Conservation (phyloP, 352 stramenopile species). For the Plasmopara halstedii region DNA sequence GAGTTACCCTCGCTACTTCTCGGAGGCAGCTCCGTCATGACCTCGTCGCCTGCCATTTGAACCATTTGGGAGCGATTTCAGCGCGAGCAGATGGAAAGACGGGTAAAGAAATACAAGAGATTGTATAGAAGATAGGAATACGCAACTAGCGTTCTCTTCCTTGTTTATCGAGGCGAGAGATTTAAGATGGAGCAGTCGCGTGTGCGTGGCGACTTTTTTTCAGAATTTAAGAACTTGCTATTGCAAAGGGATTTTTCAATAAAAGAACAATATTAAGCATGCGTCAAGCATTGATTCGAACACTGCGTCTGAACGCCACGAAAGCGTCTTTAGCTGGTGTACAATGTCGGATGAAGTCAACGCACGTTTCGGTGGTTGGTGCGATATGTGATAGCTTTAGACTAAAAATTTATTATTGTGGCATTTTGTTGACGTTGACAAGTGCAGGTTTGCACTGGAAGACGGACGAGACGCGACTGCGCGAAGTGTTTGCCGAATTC, state of each 20-base stretch:
- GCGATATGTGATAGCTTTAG: constrained; percentile 1
- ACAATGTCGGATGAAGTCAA: constrained; percentile 23
- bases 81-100: too few relatives aligned
- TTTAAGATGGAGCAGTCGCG: too few relatives aligned
- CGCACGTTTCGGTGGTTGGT: constrained; percentile 55
- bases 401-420: neutral
- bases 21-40: constrained; percentile 19
- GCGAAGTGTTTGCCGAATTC: constrained; percentile 41
- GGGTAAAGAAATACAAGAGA: too few relatives aligned
- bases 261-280: neutral
- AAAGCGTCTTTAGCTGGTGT: neutral
- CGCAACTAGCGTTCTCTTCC: too few relatives aligned
- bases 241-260: constrained; percentile 6
- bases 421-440: constrained; percentile 6
- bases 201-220: too few relatives aligned
- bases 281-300: constrained; percentile 8
- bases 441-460: constrained; percentile 68
- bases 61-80: constrained; percentile 10
- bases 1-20: constrained; percentile 10
- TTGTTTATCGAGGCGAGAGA: too few relatives aligned
- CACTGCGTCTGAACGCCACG: constrained; percentile 7
- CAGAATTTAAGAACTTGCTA: too few relatives aligned
- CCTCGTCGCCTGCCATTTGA: constrained; percentile 19
- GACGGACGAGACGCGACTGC: constrained; percentile 66
- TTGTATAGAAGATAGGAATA: too few relatives aligned